Evolutionary conservation across 306 rosid genomes (phyloP), one percentile per base, ranked within the genome.

Genomic region (Cicer judaicum): DNA sequence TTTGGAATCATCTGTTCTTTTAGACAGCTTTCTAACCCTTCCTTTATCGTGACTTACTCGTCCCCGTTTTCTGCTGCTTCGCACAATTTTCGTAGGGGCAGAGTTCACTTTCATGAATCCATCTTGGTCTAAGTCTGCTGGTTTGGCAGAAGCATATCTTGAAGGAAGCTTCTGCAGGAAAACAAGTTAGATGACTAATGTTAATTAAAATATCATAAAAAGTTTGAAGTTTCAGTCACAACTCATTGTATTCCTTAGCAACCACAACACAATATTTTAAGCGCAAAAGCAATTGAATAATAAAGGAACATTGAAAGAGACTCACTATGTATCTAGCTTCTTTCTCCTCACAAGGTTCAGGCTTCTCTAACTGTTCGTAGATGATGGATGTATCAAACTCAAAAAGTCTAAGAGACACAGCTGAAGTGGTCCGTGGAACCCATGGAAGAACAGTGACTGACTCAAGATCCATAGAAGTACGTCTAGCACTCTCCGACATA

Each of bases 391-490:
- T 86, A 70, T 94, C 97, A 9, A 94, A 57, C 86, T 94, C 99
- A 43, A 80, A 84, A 72, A 92, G 87, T 79, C 97, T 85, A 47
- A 94, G 79, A 78, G 88, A 85, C 83, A 90, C 87, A 70, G 99
- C 99, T 47, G 97, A 80, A 63, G 85, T 79, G 54, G 96, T 94
- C 82, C 80, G 87, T 36, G 99, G 99, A 63, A 94, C 81, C 99
- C 99, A 94, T 65, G 99, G 99, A 80, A 94, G 91, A 44, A 86
- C 72, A 68, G 83, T 68, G 74, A 88, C 77, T 6, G 92, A 81
- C 34, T 85, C 87, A 29, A 75, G 69, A 79, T 83, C 89, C 7
- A 74, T 63, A 48, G 67, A 78, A 60, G 83, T 76, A 79, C n/a
- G 75, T 42, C 69, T 73, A 72, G 85, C 76, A 81, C 38, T 74